These are phyloP conservation scores for Penicillium chermesinum DNA, from an alignment of 495 filamentous ascomycete species.

Conservation along the genomic window DNA sequence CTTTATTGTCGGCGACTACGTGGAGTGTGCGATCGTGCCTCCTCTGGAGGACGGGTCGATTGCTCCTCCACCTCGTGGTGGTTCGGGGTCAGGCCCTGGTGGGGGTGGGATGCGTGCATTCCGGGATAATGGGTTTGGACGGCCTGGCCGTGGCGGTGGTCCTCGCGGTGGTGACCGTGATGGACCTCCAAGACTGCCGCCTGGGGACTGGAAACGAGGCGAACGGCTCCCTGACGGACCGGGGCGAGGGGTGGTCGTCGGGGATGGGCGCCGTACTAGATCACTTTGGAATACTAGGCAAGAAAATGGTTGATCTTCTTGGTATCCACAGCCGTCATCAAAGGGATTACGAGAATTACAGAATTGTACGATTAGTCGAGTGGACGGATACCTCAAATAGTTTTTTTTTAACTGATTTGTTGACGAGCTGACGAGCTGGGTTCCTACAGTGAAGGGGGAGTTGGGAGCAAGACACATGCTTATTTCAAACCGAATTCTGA, in stretches of 20 bases:
- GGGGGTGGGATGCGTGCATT: slow-evolving; percentile 44
- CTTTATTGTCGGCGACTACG: slow-evolving; percentile 86
- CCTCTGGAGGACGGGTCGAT: slow-evolving; percentile 72
- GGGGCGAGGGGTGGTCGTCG: slow-evolving; percentile 32
- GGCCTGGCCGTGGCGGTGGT: slow-evolving; percentile 21
- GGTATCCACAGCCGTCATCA: too few species aligned
- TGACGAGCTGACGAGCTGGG: too few species aligned
- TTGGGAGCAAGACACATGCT: too few species aligned
- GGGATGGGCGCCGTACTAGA: slow-evolving; percentile 41
- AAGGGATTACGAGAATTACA: too few species aligned
- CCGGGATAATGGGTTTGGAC: slow-evolving; percentile 43
- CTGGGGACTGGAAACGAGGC: slow-evolving; percentile 40
- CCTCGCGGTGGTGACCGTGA: slow-evolving; percentile 26
- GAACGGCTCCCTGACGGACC: slow-evolving; percentile 36
- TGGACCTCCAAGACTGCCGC: slow-evolving; percentile 21
- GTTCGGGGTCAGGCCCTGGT: slow-evolving; percentile 15
- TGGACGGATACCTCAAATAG: too few species aligned
- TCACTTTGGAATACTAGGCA: too few species aligned
- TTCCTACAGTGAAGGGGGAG: too few species aligned
- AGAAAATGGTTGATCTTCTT: too few species aligned
- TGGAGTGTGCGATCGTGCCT: slow-evolving; percentile 73
- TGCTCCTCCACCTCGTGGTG: slow-evolving; percentile 43
- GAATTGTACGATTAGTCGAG: too few species aligned
- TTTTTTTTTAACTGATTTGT: too few species aligned
- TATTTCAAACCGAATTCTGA: too few species aligned